Evolutionary conservation across 257 asterid genomes (phyloP), one percentile per base, ranked within the genome.

Genomic region (Forsythia suspensa): DNA sequence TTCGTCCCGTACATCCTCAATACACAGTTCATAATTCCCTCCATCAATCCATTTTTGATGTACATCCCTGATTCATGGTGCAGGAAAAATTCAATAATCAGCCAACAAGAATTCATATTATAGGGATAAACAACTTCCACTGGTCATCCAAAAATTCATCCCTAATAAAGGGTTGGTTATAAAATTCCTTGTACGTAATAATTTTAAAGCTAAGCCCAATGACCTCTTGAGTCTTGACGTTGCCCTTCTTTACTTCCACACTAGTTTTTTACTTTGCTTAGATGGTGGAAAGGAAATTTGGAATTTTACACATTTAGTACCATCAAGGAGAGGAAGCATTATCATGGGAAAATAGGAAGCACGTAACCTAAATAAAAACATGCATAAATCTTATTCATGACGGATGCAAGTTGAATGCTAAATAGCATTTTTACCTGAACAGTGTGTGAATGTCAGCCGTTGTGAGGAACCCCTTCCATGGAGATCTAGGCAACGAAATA

Each of bases 11-110:
- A 94, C 99, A 75, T 96, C 99, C 88, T 96, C 99, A 4, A 96
- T 96, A 76, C 98, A 96, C 55, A 96, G 91, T 85, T 96, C 97
- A 66, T 94, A 96, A 65, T 96, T 96, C 83, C 98, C 99, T 82
- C 99, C 98, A 78, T 96, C 98, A 2, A 92, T 94, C 99, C 99
- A 94, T 87, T 94, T 96, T 73, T 94, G 97, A 85, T 96, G 99
- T 57, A 96, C 99, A 75, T 96, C 99, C 88, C 99, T 96, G 96
- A 85, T 90, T 79, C 77, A 81, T 73, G 57, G 79, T 75, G 67
- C 67, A 59, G 42, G 43, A 36, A 74, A 75, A 40, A 57, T 79
- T 71, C 36, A 57, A 20, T 57, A n/a, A 20, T 57, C 67, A 6
- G 8, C 42, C 15, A 34, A 72, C 36, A 66, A 6, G 65, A 41